These are phyloP conservation scores for Clarireedia monteithiana DNA, from an alignment of 2,329 filamentous ascomycete species.

Conservation along the genomic window DNA sequence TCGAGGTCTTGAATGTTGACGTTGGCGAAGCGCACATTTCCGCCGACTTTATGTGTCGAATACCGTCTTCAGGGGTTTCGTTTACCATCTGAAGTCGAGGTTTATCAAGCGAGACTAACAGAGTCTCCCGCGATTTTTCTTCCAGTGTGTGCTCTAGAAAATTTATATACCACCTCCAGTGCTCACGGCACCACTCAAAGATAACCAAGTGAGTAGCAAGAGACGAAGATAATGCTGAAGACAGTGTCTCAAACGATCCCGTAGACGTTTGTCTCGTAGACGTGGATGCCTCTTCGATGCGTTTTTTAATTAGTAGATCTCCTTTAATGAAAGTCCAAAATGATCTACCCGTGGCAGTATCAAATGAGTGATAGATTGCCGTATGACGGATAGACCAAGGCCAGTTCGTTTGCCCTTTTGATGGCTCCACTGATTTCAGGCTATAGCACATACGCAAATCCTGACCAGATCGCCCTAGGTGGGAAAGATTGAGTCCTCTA, in stretches of 20 bases:
- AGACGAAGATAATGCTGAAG: constrained; percentile 18
- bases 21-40: background rate
- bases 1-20: background rate
- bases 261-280: background rate
- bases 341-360: constrained; percentile 27
- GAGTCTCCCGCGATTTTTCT: background rate
- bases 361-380: constrained; percentile 33
- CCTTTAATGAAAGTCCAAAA: constrained; percentile 34
- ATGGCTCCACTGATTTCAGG: constrained; percentile 31
- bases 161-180: constrained; percentile 37
- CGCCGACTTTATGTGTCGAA: background rate
- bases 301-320: constrained; percentile 27
- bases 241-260: constrained; percentile 6
- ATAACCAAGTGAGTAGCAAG: constrained; percentile 30
- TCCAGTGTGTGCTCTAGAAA: constrained; percentile 25
- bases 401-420: constrained; percentile 9
- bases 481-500: constrained; percentile 15
- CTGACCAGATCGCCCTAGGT: constrained; percentile 31
- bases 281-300: constrained; percentile 21
- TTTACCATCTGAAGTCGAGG: background rate
- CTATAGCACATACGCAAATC: constrained; percentile 34
- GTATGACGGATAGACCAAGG: constrained; percentile 33
- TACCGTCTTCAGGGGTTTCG: background rate
- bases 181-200: constrained; percentile 32
- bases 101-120: background rate